Evolutionary conservation across 768 basidiomycete genomes (phyloP).

Genomic region (Paxillus rubicundulus): DNA sequence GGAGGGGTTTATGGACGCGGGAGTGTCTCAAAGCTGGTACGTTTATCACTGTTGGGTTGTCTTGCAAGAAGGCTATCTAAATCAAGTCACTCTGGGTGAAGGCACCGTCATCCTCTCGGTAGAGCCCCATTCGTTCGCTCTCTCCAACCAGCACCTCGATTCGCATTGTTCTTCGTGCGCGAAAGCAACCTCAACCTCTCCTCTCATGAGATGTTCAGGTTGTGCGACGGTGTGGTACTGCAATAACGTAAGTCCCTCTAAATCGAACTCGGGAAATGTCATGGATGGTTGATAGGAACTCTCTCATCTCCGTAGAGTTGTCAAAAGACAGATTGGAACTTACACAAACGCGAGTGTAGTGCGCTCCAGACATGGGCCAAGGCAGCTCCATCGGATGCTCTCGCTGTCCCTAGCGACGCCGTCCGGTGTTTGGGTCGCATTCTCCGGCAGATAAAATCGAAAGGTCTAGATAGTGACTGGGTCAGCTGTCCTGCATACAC

Average conservation of each 20-base stretch:
- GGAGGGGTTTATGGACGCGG: constrained; percentile 48
- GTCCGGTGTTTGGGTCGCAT: constrained; percentile 77
- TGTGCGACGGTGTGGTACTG: constrained; percentile 80
- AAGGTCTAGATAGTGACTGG: constrained; percentile 54
- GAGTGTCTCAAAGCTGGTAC: constrained; percentile 37
- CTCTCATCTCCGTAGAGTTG: constrained; percentile 44
- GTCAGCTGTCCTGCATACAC: constrained; percentile 37
- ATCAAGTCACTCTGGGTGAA: constrained; percentile 24
- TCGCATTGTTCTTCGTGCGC: constrained; percentile 72
- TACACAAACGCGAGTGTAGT: constrained; percentile 77
- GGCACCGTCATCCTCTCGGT: constrained; percentile 58
- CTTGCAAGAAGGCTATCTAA: background rate
- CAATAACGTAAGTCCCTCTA: constrained; percentile 48
- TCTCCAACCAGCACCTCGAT: constrained; percentile 62
- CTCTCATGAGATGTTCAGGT: constrained; percentile 67
- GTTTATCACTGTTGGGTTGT: background rate
- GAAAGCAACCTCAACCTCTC: constrained; percentile 32
- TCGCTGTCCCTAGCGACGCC: constrained; percentile 68
- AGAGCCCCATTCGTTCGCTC: constrained; percentile 58
- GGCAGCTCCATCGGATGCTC: constrained; percentile 44
- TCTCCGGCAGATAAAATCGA: constrained; percentile 59
- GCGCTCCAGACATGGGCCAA: constrained; percentile 61
- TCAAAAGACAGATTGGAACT: constrained; percentile 68
- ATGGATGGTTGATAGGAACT: background rate
- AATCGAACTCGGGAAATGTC: background rate